Evolutionary conservation across 1,284 basidiomycete species (phyloP).

Genomic region (Takashimella koratensis): DNA sequence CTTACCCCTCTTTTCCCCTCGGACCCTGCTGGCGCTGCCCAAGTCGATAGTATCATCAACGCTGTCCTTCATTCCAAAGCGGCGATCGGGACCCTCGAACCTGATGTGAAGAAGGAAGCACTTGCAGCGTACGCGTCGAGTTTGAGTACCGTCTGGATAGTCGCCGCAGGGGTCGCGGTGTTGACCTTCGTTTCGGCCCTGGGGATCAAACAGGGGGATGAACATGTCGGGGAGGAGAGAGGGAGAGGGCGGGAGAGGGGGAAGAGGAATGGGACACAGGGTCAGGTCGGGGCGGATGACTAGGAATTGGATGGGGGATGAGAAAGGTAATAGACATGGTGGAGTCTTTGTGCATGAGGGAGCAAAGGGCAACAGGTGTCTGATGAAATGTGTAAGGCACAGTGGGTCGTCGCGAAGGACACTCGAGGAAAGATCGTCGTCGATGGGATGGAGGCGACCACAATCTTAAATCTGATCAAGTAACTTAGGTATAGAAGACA

Average conservation of each 20-base stretch:
- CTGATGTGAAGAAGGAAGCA: conserved; percentile 20
- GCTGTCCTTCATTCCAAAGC: conserved; percentile 46
- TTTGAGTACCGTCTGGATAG: conserved; percentile 28
- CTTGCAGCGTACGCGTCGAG: conserved; percentile 41
- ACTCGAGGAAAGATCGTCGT: too few species aligned
- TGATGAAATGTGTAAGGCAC: too few species aligned
- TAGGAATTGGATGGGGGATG: neutral
- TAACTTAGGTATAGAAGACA: too few species aligned
- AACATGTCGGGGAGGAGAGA: conserved; percentile 13
- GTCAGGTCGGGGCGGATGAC: neutral
- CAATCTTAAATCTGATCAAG: too few species aligned
- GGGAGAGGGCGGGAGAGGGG: neutral
- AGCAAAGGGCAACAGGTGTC: too few species aligned
- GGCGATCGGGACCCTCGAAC: conserved; percentile 33
- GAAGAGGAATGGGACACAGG: neutral
- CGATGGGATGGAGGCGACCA: too few species aligned
- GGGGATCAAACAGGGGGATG: conserved; percentile 27
- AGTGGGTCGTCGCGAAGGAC: too few species aligned
- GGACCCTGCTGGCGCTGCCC: conserved; percentile 3
- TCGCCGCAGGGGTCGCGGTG: conserved; percentile 20
- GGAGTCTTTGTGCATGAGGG: too few species aligned
- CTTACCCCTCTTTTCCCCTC: conserved; percentile 9
- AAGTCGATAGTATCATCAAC: conserved; percentile 21
- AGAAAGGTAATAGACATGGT: neutral
- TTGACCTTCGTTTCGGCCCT: conserved; percentile 29